A percentile compares a stretch with the other conserved stretches of the same genome.
phyloP scores from a whole-genome alignment of 768 basidiomycete genomes.

The Russula dissimulans region DNA sequence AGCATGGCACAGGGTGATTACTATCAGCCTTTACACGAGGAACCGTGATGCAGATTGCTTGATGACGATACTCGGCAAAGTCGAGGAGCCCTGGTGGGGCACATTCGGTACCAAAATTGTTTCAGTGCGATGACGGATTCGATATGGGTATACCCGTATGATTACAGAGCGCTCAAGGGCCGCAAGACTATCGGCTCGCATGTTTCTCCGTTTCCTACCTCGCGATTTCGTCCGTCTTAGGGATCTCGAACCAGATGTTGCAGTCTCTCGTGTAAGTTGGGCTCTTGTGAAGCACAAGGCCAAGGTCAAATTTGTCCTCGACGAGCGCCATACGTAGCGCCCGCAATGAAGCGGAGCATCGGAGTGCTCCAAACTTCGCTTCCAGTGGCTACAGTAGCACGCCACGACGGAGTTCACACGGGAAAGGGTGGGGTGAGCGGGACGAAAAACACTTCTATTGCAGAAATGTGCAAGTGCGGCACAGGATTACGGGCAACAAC shows the following conservation, averaged over 20 bases:
- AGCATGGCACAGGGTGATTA: background rate
- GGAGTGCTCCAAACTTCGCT: background rate
- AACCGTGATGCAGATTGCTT: background rate
- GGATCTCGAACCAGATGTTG: background rate
- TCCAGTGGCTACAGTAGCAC: background rate
- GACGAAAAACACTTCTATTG: slow-evolving; percentile 2
- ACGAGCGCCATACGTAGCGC: background rate
- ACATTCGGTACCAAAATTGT: background rate
- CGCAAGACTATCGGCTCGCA: background rate
- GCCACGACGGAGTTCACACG: background rate
- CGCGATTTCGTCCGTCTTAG: background rate
- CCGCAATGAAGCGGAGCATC: background rate
- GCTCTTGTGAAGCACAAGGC: background rate
- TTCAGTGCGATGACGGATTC: background rate
- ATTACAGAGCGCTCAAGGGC: background rate
- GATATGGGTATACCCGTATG: background rate
- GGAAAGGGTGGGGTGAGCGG: background rate
- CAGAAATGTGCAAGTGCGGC: background rate
- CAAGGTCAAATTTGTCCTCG: background rate
- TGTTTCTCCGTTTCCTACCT: background rate
- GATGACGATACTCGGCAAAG: background rate
- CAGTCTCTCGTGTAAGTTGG: background rate
- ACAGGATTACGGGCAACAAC: background rate
- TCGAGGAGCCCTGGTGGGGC: background rate
- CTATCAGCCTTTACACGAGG: background rate